Conservation (phyloP, 2,329 filamentous ascomycete genomes). For the Periglandula ipomoeae region DNA sequence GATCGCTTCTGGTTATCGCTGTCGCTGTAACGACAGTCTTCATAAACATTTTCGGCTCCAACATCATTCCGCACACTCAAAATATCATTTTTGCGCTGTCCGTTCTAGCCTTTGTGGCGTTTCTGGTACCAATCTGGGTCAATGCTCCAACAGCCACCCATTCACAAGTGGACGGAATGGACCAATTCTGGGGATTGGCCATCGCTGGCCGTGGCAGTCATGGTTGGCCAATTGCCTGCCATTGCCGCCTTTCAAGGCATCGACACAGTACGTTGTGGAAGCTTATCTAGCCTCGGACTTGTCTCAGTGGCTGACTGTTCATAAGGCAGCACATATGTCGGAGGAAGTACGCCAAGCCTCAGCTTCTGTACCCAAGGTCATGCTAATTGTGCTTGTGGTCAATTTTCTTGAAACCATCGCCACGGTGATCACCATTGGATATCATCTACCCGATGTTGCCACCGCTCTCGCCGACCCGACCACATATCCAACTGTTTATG, state of each 20-base stretch:
- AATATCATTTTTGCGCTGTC: conserved; percentile 6
- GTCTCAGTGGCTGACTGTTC: background rate
- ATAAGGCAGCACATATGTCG: conserved; percentile 20
- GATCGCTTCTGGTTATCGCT: conserved; percentile 8
- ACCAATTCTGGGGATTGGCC: conserved; percentile 9
- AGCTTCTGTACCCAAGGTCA: conserved; percentile 6
- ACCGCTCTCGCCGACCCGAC: background rate
- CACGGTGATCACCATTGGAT: background rate
- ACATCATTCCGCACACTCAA: conserved; percentile 8
- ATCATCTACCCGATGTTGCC: background rate
- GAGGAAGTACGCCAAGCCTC: conserved; percentile 9
- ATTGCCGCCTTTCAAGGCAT: conserved; percentile 7
- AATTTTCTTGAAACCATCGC: conserved; percentile 5
- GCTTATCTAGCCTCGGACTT: background rate
- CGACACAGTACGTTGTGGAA: conserved; percentile 6
- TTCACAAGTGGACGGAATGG: conserved; percentile 6
- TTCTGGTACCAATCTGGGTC: conserved; percentile 9
- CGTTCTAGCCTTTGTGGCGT: conserved; percentile 7
- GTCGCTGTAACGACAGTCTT: background rate
- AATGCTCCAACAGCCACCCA: conserved; percentile 7
- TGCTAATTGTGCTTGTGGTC: conserved; percentile 7
- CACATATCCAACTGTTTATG: background rate
- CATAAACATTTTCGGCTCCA: conserved; percentile 8
- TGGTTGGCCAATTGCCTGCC: conserved; percentile 10
- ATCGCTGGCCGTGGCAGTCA: conserved; percentile 5